Conservation (phyloP, 1,284 basidiomycete species). For the Ganoderma meredithae region DNA sequence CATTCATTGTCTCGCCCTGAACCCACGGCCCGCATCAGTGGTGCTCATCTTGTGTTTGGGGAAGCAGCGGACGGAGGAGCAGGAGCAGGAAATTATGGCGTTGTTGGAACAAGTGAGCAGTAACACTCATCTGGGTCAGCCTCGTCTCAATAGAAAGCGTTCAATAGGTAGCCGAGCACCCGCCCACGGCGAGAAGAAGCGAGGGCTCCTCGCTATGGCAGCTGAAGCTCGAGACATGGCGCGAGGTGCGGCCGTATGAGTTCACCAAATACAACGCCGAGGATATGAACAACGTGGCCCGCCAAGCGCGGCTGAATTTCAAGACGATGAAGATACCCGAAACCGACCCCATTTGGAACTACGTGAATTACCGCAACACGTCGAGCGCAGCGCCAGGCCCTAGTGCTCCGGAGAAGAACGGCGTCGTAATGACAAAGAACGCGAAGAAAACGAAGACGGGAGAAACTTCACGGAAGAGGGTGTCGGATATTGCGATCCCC, state of each 20-base stretch:
- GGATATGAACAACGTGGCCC: constrained; percentile 55
- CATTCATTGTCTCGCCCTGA: constrained; percentile 61
- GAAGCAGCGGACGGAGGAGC: constrained; percentile 22
- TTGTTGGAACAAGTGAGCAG: constrained; percentile 57
- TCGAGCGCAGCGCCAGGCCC: constrained; percentile 21
- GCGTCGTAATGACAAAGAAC: constrained; percentile 42
- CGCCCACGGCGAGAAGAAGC: constrained; percentile 44
- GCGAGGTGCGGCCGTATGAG: constrained; percentile 72
- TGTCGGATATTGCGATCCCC: constrained; percentile 51
- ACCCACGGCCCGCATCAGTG: constrained; percentile 51
- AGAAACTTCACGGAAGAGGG: constrained; percentile 37
- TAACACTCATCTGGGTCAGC: background rate
- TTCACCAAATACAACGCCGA: constrained; percentile 55
- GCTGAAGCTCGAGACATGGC: constrained; percentile 64
- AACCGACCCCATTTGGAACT: constrained; percentile 62
- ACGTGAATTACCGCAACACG: constrained; percentile 43
- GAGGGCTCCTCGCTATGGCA: constrained; percentile 52
- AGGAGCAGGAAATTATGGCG: constrained; percentile 32
- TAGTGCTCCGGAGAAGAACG: constrained; percentile 28
- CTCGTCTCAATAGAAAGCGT: constrained; percentile 7
- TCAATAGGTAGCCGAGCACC: constrained; percentile 58
- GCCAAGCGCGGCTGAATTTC: constrained; percentile 56
- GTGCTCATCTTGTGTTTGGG: constrained; percentile 35
- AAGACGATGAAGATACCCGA: constrained; percentile 59
- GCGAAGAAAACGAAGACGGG: constrained; percentile 52